A percentile compares a stretch with the other conserved stretches of the same genome.
phyloP scores from a whole-genome alignment of 768 basidiomycete genomes.

The Agrocybe praecox region DNA sequence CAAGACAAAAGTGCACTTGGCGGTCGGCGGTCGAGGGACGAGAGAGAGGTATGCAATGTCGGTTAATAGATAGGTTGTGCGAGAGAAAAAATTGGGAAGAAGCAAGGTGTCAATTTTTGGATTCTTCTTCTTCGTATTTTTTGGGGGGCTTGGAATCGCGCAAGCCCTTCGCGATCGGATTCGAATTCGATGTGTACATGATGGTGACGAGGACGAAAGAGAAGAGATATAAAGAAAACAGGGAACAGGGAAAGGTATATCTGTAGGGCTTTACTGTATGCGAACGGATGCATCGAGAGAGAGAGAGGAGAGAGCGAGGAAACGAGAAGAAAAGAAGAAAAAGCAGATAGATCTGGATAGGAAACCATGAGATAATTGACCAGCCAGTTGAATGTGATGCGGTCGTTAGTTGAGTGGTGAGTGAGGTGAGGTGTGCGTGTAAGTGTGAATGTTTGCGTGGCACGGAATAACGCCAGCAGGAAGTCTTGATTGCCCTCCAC shows the following conservation, averaged over 20 bases:
- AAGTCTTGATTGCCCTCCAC: background rate
- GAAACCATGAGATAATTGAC: background rate
- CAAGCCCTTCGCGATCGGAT: slow-evolving; percentile 40
- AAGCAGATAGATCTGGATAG: background rate
- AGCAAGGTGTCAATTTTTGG: slow-evolving; percentile 10
- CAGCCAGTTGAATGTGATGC: slow-evolving; percentile 18
- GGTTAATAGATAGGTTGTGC: too few relatives aligned
- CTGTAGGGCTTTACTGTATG: slow-evolving; percentile 6
- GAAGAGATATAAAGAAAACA: slow-evolving; percentile 3
- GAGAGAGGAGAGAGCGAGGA: background rate
- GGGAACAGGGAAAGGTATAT: background rate
- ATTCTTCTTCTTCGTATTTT: slow-evolving; percentile 25
- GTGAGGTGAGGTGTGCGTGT: slow-evolving; percentile 1
- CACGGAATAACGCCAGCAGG: too few relatives aligned
- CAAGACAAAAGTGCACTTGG: too few relatives aligned
- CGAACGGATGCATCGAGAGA: too few relatives aligned
- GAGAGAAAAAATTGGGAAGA: slow-evolving; percentile 2
- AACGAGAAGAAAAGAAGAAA: background rate
- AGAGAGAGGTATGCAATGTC: too few relatives aligned
- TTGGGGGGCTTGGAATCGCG: slow-evolving; percentile 33
- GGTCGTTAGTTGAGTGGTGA: slow-evolving; percentile 4
- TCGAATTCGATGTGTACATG: slow-evolving; percentile 17
- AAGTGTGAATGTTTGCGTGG: background rate
- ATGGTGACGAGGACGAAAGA: slow-evolving; percentile 5
- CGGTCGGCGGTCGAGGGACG: too few relatives aligned